Evolutionary conservation across 225 moss, liverwort and hornwort genomes (phyloP), one percentile per base, ranked within the genome.

Genomic region (Climacium dendroides): DNA sequence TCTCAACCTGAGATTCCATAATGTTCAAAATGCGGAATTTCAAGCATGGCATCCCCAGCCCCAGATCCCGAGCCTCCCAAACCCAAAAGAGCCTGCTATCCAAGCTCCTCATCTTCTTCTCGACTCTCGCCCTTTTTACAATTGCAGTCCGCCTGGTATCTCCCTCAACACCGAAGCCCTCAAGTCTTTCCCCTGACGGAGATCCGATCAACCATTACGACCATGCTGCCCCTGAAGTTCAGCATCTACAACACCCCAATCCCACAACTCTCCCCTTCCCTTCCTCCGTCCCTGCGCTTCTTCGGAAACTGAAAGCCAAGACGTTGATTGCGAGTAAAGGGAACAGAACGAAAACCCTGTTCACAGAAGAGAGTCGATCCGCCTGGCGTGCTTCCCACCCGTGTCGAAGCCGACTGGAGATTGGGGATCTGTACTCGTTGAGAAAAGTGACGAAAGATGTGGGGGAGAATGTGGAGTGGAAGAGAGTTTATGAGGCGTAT

Each of bases 401-500:
- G 3, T 92, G 93, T 79, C 89, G 84, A 11, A 93, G 93, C 65
- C 87, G 93, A 0, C 4, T 29, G 7, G 93, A 93, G 88, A 86
- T 93, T 84, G 67, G 87, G 17, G 85, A 54, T 3, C 57, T 92
- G 37, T 93, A 92, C 65, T 80, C 92, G 6, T 34, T 88, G 15
- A 87, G 93, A 3, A 89, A 86, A 84, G 43, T 77, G 18, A 89
- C 85, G 39, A 76, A 88, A 24, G 92, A 93, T 37, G 89, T 90
- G 25, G 41, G 4, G 22, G 83, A 79, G 13, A 96, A 94, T 48
- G 64, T 48, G 19, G 71, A 89, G 5, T 96, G 96, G 96, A 71
- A 60, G 13, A 41, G 78, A 66, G 94, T 94, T 23, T 90, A 84
- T 50, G 71, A 43, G 15, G 95, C 91, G 65, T 96, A 96, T 59